phyloP scores from a whole-genome alignment of 2,329 filamentous ascomycete species.

The Phoma sp. region DNA sequence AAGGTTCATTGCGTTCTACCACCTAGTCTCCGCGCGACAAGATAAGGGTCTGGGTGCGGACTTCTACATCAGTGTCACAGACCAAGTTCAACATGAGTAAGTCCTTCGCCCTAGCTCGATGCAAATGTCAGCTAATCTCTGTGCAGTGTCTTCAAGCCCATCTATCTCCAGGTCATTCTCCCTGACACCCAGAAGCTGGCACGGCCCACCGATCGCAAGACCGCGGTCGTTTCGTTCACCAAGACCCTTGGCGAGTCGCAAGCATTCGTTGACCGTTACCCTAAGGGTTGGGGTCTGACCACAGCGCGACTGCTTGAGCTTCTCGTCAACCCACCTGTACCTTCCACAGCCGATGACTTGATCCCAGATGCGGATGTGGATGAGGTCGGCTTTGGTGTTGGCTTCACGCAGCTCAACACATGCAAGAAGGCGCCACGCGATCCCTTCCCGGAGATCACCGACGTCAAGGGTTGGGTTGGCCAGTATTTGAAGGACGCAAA shows the following conservation, averaged over 20 bases:
- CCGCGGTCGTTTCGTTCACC: conserved; percentile 88
- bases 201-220: conserved; percentile 88
- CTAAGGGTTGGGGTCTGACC: conserved; percentile 84
- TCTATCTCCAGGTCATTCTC: conserved; percentile 88
- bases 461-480: conserved; percentile 84
- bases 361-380: conserved; percentile 91
- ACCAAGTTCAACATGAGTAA: conserved; percentile 75
- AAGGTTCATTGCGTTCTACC: conserved; percentile 92
- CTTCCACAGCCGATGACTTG: conserved; percentile 70
- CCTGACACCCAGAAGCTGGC: conserved; percentile 87
- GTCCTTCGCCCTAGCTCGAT: conserved; percentile 20
- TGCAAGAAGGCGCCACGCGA: conserved; percentile 77
- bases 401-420: conserved; percentile 91
- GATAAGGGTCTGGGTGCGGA: conserved; percentile 88
- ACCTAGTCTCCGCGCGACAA: conserved; percentile 80
- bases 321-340: conserved; percentile 84
- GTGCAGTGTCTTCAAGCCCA: conserved; percentile 73
- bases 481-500: conserved; percentile 80
- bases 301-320: conserved; percentile 89
- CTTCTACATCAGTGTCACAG: conserved; percentile 86
- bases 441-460: conserved; percentile 83
- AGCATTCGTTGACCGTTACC: conserved; percentile 74
- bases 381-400: conserved; percentile 91
- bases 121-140: conserved; percentile 22
- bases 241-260: conserved; percentile 88